Evolutionary conservation across 371 early-diverging fungal genomes (phyloP).

Genomic region (Rhizopus arrhizus): DNA sequence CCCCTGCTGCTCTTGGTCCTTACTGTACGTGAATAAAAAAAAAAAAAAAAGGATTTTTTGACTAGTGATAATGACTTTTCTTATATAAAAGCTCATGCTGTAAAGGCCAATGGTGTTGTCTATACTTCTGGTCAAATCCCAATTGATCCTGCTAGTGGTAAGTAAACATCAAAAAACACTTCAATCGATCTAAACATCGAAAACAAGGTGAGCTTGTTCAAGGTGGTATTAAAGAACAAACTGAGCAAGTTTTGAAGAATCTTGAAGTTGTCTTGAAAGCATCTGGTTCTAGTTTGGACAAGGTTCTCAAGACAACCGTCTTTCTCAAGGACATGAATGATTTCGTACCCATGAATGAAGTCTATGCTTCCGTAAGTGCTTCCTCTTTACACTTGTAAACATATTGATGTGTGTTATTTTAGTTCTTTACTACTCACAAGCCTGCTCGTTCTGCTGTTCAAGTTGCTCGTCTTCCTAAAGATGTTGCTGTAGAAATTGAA

Average conservation of each 20-base stretch:
- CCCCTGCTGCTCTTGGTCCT: conserved; percentile 32
- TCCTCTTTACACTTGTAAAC: background rate
- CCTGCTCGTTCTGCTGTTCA: conserved; percentile 92
- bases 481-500: conserved; percentile 91
- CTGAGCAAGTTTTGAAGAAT: conserved; percentile 79
- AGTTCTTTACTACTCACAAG: conserved; percentile 63
- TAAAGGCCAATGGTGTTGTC: conserved; percentile 82
- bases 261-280: conserved; percentile 76
- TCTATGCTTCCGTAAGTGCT: conserved; percentile 62
- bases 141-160: conserved; percentile 62
- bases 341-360: conserved; percentile 84
- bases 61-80: background rate
- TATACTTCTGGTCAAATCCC: conserved; percentile 86
- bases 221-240: conserved; percentile 72
- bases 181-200: background rate
- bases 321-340: conserved; percentile 90
- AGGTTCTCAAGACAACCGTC: conserved; percentile 91
- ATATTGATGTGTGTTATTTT: background rate
- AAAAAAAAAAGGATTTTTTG: background rate
- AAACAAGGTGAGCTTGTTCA: conserved; percentile 58
- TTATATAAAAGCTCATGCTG: conserved; percentile 68
- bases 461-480: conserved; percentile 88
- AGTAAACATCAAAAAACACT: background rate
- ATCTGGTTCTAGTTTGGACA: conserved; percentile 71
- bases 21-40: conserved; percentile 19